phyloP scores from a whole-genome alignment of 495 filamentous ascomycete genomes.

The Tuber magnatum region DNA sequence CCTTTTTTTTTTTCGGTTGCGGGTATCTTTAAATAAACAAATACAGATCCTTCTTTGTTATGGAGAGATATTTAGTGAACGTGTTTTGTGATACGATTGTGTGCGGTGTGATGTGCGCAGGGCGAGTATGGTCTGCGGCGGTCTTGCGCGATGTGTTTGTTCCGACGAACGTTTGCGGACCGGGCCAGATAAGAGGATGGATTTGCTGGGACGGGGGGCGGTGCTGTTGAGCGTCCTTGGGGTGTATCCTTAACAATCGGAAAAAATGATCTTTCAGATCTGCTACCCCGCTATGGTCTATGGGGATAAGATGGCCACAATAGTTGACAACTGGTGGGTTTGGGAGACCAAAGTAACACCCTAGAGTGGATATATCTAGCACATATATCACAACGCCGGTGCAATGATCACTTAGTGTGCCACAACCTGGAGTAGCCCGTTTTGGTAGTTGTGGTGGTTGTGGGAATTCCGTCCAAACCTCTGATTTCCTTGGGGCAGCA shows the following conservation, averaged over 20 bases:
- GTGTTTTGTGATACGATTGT: neutral
- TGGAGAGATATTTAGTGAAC: neutral
- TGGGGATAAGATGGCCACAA: neutral
- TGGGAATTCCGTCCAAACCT: neutral
- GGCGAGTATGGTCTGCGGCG: neutral
- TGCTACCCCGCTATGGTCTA: neutral
- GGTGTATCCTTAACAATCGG: neutral
- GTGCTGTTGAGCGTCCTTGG: neutral
- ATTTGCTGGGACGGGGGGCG: neutral
- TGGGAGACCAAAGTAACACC: neutral
- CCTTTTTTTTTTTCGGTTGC: neutral
- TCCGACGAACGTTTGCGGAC: neutral
- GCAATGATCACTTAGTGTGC: neutral
- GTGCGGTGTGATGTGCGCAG: neutral
- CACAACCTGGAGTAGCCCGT: neutral
- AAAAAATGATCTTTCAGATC: neutral
- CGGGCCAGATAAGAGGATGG: neutral
- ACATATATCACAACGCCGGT: neutral
- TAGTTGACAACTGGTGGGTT: neutral
- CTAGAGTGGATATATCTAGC: neutral
- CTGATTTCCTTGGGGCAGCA: neutral
- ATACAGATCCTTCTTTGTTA: neutral
- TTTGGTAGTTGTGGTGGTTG: neutral
- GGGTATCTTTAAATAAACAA: slow-evolving; percentile 4
- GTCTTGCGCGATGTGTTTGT: neutral